Evolutionary conservation across 2,329 filamentous ascomycete species (phyloP).

Genomic region (Coniella vitis): DNA sequence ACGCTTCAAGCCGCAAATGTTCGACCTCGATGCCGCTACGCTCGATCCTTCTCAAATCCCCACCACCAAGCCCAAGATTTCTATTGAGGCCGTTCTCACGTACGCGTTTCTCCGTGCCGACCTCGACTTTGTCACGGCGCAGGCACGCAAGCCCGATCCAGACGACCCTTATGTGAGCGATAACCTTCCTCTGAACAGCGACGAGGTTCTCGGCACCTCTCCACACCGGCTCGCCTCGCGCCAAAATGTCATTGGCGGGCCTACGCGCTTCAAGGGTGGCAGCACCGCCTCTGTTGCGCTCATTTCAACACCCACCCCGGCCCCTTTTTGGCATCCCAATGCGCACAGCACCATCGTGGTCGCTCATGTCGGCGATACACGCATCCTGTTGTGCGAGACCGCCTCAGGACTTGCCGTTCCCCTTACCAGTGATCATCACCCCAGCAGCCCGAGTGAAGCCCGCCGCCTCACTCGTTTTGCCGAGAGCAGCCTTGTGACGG

Average conservation of each 20-base stretch:
- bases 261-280: constrained; percentile 80
- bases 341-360: constrained; percentile 77
- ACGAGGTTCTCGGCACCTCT: constrained; percentile 69
- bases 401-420: constrained; percentile 72
- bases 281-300: constrained; percentile 86
- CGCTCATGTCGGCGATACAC: constrained; percentile 89
- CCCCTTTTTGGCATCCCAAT: constrained; percentile 91
- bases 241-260: constrained; percentile 59
- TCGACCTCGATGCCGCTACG: constrained; percentile 36
- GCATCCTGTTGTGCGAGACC: constrained; percentile 84
- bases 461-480: constrained; percentile 77
- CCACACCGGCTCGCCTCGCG: constrained; percentile 46
- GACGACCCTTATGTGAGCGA: constrained; percentile 67
- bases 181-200: constrained; percentile 65
- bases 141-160: constrained; percentile 72
- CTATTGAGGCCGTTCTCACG: constrained; percentile 71
- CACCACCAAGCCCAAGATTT: constrained; percentile 31
- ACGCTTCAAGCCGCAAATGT: constrained; percentile 78
- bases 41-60: background rate
- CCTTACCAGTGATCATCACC: constrained; percentile 87
- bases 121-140: constrained; percentile 86
- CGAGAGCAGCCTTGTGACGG: constrained; percentile 69
- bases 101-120: constrained; percentile 94
- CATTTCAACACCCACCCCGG: constrained; percentile 84
- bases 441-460: constrained; percentile 77